Percentiles rank a stretch among this genome's conserved stretches.
These are phyloP conservation scores for Solanum bulbocastanum DNA, from an alignment of 257 asterid genomes.

Conservation along the genomic window DNA sequence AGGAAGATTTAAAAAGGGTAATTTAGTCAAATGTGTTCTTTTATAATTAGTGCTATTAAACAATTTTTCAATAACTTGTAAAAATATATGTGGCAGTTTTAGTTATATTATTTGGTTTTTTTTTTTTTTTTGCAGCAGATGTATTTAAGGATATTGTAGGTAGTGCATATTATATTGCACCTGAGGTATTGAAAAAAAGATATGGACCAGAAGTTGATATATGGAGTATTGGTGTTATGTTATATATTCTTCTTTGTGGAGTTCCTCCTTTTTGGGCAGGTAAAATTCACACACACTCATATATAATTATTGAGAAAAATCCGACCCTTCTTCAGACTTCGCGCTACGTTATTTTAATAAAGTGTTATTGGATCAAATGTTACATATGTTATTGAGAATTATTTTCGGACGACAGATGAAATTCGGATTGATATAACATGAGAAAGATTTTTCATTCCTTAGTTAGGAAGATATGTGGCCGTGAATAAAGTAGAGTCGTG, in stretches of 20 bases:
- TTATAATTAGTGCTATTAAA: too few relatives aligned
- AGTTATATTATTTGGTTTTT: background rate
- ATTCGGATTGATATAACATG: background rate
- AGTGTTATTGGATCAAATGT: background rate
- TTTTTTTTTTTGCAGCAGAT: constrained; percentile 37
- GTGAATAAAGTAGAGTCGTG: background rate
- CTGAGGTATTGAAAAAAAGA: constrained; percentile 76
- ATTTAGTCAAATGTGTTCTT: background rate
- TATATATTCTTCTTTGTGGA: constrained; percentile 75
- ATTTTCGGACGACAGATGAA: background rate
- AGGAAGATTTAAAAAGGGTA: too few relatives aligned
- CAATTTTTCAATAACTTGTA: too few relatives aligned
- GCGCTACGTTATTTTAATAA: background rate
- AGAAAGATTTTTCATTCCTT: background rate
- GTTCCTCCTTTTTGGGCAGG: constrained; percentile 97
- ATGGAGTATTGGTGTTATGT: constrained; percentile 94
- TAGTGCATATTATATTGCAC: constrained; percentile 91
- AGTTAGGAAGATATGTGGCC: background rate
- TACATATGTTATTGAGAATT: too few relatives aligned
- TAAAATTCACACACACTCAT: background rate
- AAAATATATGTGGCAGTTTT: background rate
- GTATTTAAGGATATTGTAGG: constrained; percentile 79
- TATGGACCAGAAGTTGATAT: constrained; percentile 91
- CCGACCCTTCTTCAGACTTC: accelerated
- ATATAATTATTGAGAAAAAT: background rate